Evolutionary conservation across 1,284 basidiomycete species (phyloP), one percentile per base, ranked within the genome.

Genomic region (Leccinum variabile): DNA sequence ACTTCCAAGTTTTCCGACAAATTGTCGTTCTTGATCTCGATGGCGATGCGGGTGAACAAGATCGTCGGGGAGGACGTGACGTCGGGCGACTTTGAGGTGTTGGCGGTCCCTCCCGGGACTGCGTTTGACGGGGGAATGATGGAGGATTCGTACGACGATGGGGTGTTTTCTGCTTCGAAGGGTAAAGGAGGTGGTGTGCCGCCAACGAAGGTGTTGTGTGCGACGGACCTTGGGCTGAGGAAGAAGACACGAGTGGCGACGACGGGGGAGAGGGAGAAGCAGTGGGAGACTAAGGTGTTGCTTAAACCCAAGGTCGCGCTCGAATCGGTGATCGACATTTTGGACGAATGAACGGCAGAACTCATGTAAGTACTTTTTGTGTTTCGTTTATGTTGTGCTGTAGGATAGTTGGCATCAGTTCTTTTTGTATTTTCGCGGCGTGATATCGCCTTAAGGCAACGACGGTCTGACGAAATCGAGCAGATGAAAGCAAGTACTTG

Each of bases 71-170:
- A 76, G 54, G 75, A 75, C n/a, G 67, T 77, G 22, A 77, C 72
- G 0, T 76, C 73, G 1, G 68, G 67, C 0, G 67, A 77, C 54
- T 67, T 76, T 10, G 75, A 76, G 53, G 71, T 75, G 14, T 55
- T 74, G 56, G 68, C 73, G 0, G 57, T 77, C 5, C 59, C 46
- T 7, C 73, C 72, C 2, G 65, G 59, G 8, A 62, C 66, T 3
- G 57, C 63, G 11, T 77, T 73, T n/a, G 74, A 76, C 54, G 22
- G 7, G 3, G 18, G 13, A 37, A 63, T 37, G 35, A 75, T 75
- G 75, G 75, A 77, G 9, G 72, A 77, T 57, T 72, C 71, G 16
- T 74, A 77, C 22, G 72, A 73, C 7, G 73, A 76, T 3, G 72
- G 67, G 2, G 57, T 39, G 6, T n/a, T 16, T 28, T 25, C 50